phyloP scores from a whole-genome alignment of 495 filamentous ascomycete genomes.

The Pseudoneurospora amorphoporcata region DNA sequence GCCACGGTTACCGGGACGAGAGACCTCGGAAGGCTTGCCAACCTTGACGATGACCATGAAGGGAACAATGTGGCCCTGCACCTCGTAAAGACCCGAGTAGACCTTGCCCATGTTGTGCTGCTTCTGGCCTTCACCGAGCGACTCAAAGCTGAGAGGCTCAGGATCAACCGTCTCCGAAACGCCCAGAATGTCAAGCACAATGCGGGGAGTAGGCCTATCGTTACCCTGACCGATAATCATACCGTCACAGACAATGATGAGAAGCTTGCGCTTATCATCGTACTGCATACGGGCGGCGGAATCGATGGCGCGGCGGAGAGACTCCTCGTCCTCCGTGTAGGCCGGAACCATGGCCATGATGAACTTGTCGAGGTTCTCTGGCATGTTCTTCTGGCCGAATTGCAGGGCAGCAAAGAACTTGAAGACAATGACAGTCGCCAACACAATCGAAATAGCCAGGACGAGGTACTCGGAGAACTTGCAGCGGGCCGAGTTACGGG shows the following conservation, averaged over 20 bases:
- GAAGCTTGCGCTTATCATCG: constrained; percentile 94
- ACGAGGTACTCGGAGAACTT: constrained; percentile 85
- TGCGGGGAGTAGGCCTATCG: constrained; percentile 87
- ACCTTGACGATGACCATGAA: constrained; percentile 96
- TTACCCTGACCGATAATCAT: constrained; percentile 99
- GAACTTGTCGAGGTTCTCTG: constrained; percentile 96
- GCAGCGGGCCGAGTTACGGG: constrained; percentile 76
- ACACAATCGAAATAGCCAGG: constrained; percentile 75
- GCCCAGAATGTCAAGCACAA: constrained; percentile 93
- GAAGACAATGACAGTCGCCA: constrained; percentile 76
- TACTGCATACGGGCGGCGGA: constrained; percentile 93
- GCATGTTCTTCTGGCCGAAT: constrained; percentile 80
- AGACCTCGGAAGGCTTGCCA: constrained; percentile 93
- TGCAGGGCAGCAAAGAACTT: constrained; percentile 96
- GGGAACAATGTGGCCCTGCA: constrained; percentile 94
- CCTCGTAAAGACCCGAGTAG: constrained; percentile 95
- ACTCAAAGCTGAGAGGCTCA: constrained; percentile 96
- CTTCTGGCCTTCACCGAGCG: constrained; percentile 87
- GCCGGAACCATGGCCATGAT: constrained; percentile 95
- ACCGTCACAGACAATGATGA: constrained; percentile 91
- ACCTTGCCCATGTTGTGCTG: constrained; percentile 99
- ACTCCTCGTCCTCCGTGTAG: constrained; percentile 98
- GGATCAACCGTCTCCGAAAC: constrained; percentile 89
- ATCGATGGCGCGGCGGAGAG: constrained; percentile 90
- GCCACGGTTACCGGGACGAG: constrained; percentile 92